A percentile compares a stretch with the other conserved stretches of the same genome.
Conservation (phyloP, 1,139 yeast species). For the Zygosaccharomyces sapae region DNA sequence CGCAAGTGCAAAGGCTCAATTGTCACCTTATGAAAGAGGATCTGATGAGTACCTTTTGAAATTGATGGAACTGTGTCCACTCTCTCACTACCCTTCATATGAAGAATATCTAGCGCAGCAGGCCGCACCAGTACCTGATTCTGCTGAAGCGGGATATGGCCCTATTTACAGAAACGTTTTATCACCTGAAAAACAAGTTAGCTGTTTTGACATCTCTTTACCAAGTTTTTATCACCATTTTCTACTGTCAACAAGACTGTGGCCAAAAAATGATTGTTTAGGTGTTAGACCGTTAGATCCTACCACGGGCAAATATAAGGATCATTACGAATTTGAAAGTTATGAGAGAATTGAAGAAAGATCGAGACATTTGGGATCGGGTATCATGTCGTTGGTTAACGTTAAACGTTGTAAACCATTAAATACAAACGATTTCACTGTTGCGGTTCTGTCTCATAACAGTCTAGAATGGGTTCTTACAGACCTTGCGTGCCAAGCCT, state of each 20-base stretch:
- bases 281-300: conserved; percentile 47
- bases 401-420: conserved; percentile 38
- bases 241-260: conserved; percentile 39
- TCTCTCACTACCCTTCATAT: conserved; percentile 25
- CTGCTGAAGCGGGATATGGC: conserved; percentile 48
- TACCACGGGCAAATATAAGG: conserved; percentile 44
- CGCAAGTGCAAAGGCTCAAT: conserved; percentile 16
- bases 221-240: conserved; percentile 50
- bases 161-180: conserved; percentile 49
- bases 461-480: conserved; percentile 57
- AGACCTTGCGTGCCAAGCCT: conserved; percentile 54
- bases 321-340: conserved; percentile 46
- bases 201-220: conserved; percentile 48
- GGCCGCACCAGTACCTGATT: conserved; percentile 45
- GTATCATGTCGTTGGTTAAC: conserved; percentile 51
- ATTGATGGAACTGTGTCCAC: conserved; percentile 26
- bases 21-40: conserved; percentile 23
- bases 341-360: conserved; percentile 43
- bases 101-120: conserved; percentile 26
- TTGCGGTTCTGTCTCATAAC: conserved; percentile 54
- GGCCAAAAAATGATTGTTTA: conserved; percentile 44
- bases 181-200: conserved; percentile 41
- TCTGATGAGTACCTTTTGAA: conserved; percentile 29
- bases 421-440: conserved; percentile 42
- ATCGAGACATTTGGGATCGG: conserved; percentile 57